Conservation (phyloP, 2,329 filamentous ascomycete genomes). For the Samsoniella hepiali region DNA sequence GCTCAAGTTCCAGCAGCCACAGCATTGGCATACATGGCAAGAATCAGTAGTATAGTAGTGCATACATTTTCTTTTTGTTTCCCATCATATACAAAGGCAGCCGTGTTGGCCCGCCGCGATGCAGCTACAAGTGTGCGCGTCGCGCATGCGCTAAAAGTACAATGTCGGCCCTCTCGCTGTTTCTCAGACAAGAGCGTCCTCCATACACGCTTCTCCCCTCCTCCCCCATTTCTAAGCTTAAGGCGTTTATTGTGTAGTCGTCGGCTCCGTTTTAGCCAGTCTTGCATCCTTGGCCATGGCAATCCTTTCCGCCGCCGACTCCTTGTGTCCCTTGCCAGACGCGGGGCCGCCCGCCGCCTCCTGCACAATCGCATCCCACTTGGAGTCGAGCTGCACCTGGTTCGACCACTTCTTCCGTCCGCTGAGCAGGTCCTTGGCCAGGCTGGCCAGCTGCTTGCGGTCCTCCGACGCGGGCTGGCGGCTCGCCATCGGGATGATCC, state of each 20-base stretch:
- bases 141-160: slow-evolving; percentile 19
- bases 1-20: slow-evolving; percentile 62
- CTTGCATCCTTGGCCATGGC: slow-evolving; percentile 11
- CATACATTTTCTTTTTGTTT: slow-evolving; percentile 18
- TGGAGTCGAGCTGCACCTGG: slow-evolving; percentile 42
- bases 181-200: background rate
- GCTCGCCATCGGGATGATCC: slow-evolving; percentile 40
- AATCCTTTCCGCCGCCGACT: slow-evolving; percentile 26
- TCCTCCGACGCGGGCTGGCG: slow-evolving; percentile 40
- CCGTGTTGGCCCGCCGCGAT: slow-evolving; percentile 11
- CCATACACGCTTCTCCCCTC: background rate
- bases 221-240: background rate
- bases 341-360: slow-evolving; percentile 21
- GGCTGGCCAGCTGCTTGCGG: slow-evolving; percentile 52
- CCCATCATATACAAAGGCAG: slow-evolving; percentile 24
- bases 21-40: slow-evolving; percentile 43
- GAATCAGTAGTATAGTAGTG: slow-evolving; percentile 6
- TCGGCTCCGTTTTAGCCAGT: background rate
- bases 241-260: slow-evolving; percentile 8
- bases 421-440: slow-evolving; percentile 61
- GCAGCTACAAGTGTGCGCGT: slow-evolving; percentile 20
- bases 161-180: background rate
- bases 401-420: slow-evolving; percentile 61
- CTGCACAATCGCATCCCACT: slow-evolving; percentile 40
- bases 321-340: background rate